These are phyloP conservation scores for Ettlia oleoabundans DNA, from an alignment of 139 green algal species.

Conservation along the genomic window DNA sequence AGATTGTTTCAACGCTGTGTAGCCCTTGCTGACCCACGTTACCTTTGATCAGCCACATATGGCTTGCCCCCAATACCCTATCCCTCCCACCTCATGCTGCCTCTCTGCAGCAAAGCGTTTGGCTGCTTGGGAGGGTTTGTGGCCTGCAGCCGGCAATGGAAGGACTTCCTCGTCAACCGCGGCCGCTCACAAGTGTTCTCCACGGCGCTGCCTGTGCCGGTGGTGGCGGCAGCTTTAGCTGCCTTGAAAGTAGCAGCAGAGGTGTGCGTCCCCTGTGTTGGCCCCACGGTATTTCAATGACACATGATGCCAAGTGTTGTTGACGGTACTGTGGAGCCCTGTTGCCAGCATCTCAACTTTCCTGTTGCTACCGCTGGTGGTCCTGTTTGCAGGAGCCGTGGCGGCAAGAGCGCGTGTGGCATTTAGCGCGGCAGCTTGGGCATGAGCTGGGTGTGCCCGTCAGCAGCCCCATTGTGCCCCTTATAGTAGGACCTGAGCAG, in stretches of 20 bases:
- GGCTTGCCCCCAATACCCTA: too few relatives aligned
- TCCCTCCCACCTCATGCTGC: too few relatives aligned
- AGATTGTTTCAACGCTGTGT: too few relatives aligned
- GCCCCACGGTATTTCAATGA: too few relatives aligned
- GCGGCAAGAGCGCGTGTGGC: constrained; percentile 74
- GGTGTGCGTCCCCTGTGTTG: constrained; percentile 40
- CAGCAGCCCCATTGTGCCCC: constrained; percentile 80
- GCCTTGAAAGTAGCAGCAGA: constrained; percentile 65
- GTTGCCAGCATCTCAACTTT: neutral
- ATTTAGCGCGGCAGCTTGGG: constrained; percentile 53
- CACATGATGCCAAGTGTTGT: too few relatives aligned
- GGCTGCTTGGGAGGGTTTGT: constrained; percentile 90
- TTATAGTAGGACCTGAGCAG: constrained; percentile 83
- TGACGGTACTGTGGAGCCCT: too few relatives aligned
- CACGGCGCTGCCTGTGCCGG: constrained; percentile 81
- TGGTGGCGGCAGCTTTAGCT: constrained; percentile 77
- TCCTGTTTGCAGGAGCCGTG: constrained; percentile 71
- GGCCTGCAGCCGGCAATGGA: constrained; percentile 63
- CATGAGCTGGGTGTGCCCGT: constrained; percentile 59
- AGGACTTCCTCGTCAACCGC: constrained; percentile 73
- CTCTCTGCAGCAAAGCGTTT: constrained; percentile 93
- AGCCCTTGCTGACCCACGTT: too few relatives aligned
- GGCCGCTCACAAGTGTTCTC: constrained; percentile 84
- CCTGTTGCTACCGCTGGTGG: neutral
- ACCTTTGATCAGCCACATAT: too few relatives aligned